Base-by-base conservation (phyloP, 768 basidiomycete species). In the Trametes punicea region DNA sequence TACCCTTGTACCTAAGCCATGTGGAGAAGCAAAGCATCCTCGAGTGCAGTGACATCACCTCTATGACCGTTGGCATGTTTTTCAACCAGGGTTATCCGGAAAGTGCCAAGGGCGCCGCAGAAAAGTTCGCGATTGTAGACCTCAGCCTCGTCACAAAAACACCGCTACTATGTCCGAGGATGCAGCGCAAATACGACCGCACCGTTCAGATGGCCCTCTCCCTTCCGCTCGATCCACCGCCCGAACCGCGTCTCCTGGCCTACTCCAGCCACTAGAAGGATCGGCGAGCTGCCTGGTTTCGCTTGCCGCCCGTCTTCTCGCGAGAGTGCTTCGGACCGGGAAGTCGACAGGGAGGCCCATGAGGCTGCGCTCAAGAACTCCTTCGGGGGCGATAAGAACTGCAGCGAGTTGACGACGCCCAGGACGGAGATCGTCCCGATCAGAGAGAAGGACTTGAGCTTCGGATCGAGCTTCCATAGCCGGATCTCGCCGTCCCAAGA, bases 401-500 rank as follows among this genome's bases (percentile, higher is more conserved):
- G 93, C 3, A 98, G 76, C 4, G 93, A 92, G 73, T 99, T 99
- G 67, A 98, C 76, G 54, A 96, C 82, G 0, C 97, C 97, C 0
- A 77, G 80, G 0, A 82, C 85, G 1, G 83, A 73, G 18, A 95
- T 71, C 5, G 77, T 81, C 13, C 84, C 85, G 11, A 85, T 65
- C 2, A 80, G 80, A 11, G 81, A 71, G 71, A 99, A 96, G 0
- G 86, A 87, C 64, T 83, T 88, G 13, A 95, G 71, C 60, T 83
- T 87, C 0, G 82, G 64, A 60, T 94, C 89, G 29, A 99, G 76
- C 66, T 90, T 87, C 96, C 97, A 99, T 69, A 99, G 75, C 46
- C 90, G 88, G 64, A 98, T 82, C 45, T 78, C 69, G 41, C 93
- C 93, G 60, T 97, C 93, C 88, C 91, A 98, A 10, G 97, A 98